These are phyloP conservation scores for Phialocephala subalpina DNA, from an alignment of 2,329 filamentous ascomycete species.

Conservation along the genomic window DNA sequence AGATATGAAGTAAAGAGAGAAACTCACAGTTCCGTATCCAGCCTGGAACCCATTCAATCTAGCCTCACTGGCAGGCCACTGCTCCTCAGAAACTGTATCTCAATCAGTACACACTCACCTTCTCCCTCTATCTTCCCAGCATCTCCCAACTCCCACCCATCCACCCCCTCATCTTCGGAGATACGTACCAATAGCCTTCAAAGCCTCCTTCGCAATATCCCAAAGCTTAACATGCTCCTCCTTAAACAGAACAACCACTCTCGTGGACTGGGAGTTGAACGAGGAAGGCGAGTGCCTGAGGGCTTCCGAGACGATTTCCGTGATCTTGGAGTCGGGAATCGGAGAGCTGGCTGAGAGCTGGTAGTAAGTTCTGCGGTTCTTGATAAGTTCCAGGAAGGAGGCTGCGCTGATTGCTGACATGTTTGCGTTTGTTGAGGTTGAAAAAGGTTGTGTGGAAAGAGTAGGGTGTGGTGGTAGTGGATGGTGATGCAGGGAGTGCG, in stretches of 20 bases:
- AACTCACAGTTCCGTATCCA: conserved; percentile 77
- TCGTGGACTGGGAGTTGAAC: conserved; percentile 90
- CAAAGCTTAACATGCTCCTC: conserved; percentile 89
- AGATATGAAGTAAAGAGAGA: not conserved
- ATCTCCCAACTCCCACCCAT: too few species aligned
- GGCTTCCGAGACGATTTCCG: conserved; percentile 69
- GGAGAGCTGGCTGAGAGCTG: conserved; percentile 69
- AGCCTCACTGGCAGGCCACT: conserved; percentile 34
- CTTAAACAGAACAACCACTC: conserved; percentile 80
- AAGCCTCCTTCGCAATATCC: conserved; percentile 72
- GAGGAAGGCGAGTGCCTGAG: conserved; percentile 77
- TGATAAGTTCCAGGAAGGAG: conserved; percentile 65
- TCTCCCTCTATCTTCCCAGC: too few species aligned
- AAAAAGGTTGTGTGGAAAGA: too few species aligned
- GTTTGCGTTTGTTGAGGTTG: conserved; percentile 7
- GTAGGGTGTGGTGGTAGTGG: conserved; percentile 3
- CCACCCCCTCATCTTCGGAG: too few species aligned
- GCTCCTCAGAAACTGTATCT: conserved; percentile 63
- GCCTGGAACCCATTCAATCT: conserved; percentile 65
- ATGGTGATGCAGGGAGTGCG: not conserved
- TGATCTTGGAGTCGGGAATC: conserved; percentile 64
- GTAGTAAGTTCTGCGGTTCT: conserved; percentile 75
- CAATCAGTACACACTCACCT: too few species aligned
- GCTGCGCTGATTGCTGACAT: conserved; percentile 38
- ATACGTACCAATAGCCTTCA: conserved; percentile 75